Conservation (phyloP, 1,284 basidiomycete genomes). For the Ceratobasidium sp. region DNA sequence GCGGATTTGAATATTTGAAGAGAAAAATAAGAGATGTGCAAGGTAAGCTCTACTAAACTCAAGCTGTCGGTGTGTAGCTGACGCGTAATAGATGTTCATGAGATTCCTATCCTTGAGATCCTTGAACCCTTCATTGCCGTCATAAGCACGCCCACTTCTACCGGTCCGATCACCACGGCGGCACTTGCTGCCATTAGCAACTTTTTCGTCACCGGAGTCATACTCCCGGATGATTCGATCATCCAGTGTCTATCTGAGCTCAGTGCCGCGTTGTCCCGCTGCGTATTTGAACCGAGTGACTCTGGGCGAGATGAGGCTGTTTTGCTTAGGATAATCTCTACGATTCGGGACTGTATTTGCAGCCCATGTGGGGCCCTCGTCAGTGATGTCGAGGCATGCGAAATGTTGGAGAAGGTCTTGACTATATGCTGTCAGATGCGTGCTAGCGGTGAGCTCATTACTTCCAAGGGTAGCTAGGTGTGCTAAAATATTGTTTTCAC, state of each 20-base stretch:
- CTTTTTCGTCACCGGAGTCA: constrained; percentile 84
- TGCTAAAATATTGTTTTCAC: constrained; percentile 45
- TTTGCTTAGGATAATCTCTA: constrained; percentile 89
- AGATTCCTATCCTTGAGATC: constrained; percentile 69
- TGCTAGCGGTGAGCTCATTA: constrained; percentile 78
- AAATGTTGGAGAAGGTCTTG: constrained; percentile 97
- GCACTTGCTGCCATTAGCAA: constrained; percentile 89
- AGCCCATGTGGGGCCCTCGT: constrained; percentile 74
- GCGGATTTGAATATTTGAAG: constrained; percentile 88
- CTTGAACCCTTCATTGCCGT: constrained; percentile 94
- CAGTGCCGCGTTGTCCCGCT: constrained; percentile 91
- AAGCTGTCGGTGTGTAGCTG: not conserved
- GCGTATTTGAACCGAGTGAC: constrained; percentile 98
- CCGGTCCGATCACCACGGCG: constrained; percentile 92
- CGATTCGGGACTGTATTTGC: constrained; percentile 88
- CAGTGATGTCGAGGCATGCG: constrained; percentile 95
- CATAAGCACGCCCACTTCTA: constrained; percentile 91
- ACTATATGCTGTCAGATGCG: constrained; percentile 98
- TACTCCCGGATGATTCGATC: constrained; percentile 67
- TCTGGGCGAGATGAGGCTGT: constrained; percentile 97
- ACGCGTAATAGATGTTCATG: constrained; percentile 66
- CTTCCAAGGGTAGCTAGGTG: not conserved
- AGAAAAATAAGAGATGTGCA: constrained; percentile 77
- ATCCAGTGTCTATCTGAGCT: constrained; percentile 82
- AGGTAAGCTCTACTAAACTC: constrained; percentile 64